Evolutionary conservation across 352 stramenopile genomes (phyloP).

Genomic region (Phytophthora quininea): DNA sequence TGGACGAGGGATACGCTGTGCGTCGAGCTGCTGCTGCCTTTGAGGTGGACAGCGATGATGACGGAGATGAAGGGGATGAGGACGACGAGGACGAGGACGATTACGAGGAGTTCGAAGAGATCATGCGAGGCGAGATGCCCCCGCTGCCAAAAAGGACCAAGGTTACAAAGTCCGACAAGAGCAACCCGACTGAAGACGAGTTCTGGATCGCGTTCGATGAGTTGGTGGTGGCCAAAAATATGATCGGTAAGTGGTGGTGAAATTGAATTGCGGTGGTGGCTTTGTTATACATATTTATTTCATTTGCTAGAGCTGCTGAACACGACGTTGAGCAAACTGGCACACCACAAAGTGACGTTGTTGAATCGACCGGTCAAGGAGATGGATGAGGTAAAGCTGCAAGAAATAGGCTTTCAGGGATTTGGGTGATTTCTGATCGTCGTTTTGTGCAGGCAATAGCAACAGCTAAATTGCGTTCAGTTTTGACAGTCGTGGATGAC

Average conservation of each 20-base stretch:
- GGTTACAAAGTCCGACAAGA: slow-evolving; percentile 16
- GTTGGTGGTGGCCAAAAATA: slow-evolving; percentile 66
- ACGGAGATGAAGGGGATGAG: slow-evolving; percentile 48
- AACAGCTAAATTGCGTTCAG: slow-evolving; percentile 21
- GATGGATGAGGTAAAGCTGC: slow-evolving; percentile 42
- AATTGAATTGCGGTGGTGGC: background rate
- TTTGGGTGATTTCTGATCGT: background rate
- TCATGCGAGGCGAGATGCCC: slow-evolving; percentile 14
- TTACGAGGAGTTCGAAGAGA: slow-evolving; percentile 52
- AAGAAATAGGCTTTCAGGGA: background rate
- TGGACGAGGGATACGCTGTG: background rate
- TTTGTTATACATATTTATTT: slow-evolving; percentile 1
- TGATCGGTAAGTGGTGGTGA: slow-evolving; percentile 56
- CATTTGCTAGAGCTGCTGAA: slow-evolving; percentile 65
- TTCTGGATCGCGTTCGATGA: slow-evolving; percentile 79
- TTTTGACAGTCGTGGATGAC: slow-evolving; percentile 4
- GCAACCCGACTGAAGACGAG: slow-evolving; percentile 40
- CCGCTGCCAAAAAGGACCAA: slow-evolving; percentile 29
- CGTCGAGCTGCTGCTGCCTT: background rate
- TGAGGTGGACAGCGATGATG: slow-evolving; percentile 41
- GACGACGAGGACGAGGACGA: slow-evolving; percentile 56
- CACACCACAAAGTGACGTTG: slow-evolving; percentile 58
- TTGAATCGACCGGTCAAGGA: slow-evolving; percentile 51
- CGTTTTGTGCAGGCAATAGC: slow-evolving; percentile 19
- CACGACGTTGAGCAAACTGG: slow-evolving; percentile 66